phyloP scores from a whole-genome alignment of 192 early-diverging fungal species.

The Backusella westeae region DNA sequence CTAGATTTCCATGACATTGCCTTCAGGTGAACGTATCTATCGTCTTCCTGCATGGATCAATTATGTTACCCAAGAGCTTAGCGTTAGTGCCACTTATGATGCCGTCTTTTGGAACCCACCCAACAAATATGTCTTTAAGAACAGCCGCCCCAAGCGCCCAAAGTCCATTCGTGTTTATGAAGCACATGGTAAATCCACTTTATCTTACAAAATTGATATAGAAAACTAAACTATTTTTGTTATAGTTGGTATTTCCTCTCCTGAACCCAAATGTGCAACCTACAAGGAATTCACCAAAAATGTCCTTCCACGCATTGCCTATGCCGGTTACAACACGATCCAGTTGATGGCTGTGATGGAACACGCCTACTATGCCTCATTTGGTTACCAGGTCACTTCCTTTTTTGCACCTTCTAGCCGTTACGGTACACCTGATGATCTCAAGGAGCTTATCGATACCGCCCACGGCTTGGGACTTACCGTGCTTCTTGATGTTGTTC shows the following conservation, averaged over 20 bases:
- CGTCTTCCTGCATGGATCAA: slow-evolving; percentile 88
- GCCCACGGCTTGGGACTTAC: slow-evolving; percentile 87
- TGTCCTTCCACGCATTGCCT: slow-evolving; percentile 80
- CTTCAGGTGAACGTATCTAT: slow-evolving; percentile 73
- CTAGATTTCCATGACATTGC: slow-evolving; percentile 72
- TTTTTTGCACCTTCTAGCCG: slow-evolving; percentile 94
- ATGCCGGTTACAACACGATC: slow-evolving; percentile 81
- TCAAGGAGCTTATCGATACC: slow-evolving; percentile 88
- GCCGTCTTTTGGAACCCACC: slow-evolving; percentile 93
- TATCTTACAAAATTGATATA: too few relatives aligned
- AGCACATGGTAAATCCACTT: slow-evolving; percentile 67
- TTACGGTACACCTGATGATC: slow-evolving; percentile 91
- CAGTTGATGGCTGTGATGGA: slow-evolving; percentile 97
- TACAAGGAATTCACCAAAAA: slow-evolving; percentile 90
- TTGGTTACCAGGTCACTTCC: slow-evolving; percentile 97
- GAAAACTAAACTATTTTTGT: not conserved
- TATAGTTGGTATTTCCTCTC: slow-evolving; percentile 87
- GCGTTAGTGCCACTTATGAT: slow-evolving; percentile 81
- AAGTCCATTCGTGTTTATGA: slow-evolving; percentile 83
- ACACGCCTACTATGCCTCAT: slow-evolving; percentile 97
- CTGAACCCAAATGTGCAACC: slow-evolving; percentile 77
- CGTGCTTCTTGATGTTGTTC: slow-evolving; percentile 92
- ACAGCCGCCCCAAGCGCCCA: slow-evolving; percentile 70
- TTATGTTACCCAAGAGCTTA: slow-evolving; percentile 84
- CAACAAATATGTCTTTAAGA: slow-evolving; percentile 72